Base-by-base conservation (phyloP, 805 yeast genomes). In the Saccharomyces eubayanus region DNA sequence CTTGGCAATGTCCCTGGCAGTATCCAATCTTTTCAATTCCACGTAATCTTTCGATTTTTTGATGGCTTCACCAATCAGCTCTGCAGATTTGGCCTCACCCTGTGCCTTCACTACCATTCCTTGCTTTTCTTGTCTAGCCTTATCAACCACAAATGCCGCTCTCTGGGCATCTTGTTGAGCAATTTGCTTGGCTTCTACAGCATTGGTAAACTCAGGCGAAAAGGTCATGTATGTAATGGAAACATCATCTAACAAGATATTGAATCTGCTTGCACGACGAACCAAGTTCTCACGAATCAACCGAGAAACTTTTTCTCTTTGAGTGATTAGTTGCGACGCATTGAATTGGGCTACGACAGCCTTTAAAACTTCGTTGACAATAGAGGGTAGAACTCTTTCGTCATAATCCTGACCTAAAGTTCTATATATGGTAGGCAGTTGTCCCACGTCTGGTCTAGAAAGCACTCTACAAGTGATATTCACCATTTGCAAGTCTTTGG, bases 121-220 rank as follows among this genome's bases (percentile, higher is more conserved):
- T 74, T 94, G 98, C 72, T 94, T 94, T 75, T 94, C 98, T 74
- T 94, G 99, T 63, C 88, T 83, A 8, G 99, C 99, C 70, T 90
- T 89, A 72, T 94, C 99, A 51, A 94, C 99, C 46, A 94, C 78
- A 62, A 91, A 94, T 0, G 98, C 97, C 8, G 99, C 98, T 72
- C 96, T 85, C 74, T 94, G 97, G 21, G 99, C 98, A 70, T 94
- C 99, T 77, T 94, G 99, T 73, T 94, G 99, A 29, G 99, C 98
- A 73, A 94, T 94, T 77, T 94, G 99, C 74, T 94, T 94, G 55
- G 97, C 96, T 75, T 94, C 99, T 53, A 94, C 99, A 4, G 98
- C 98, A 47, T 87, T 84, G 46, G 98, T 91, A 71, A 94, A 94
- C 72, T 94, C 99, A 29, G 99, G 99, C 2, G 96, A 87, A 72